Conservation (phyloP, 164 flowering plant species). For the Magnolia kwangsiensis region DNA sequence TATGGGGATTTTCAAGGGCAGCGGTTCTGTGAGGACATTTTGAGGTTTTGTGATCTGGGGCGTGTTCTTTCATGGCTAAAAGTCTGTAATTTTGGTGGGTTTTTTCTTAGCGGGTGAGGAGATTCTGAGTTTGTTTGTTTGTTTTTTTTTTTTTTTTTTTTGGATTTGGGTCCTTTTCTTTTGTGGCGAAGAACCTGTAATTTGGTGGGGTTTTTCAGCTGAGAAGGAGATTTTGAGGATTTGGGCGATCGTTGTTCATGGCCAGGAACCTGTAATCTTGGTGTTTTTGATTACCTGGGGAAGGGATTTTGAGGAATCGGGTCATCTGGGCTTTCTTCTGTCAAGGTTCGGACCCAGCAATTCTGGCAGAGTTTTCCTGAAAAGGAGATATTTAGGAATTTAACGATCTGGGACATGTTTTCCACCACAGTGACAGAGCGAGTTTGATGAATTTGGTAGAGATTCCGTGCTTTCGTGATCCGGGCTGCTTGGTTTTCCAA, state of each 20-base stretch:
- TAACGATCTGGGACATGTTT: not conserved
- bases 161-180: not conserved
- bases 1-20: not conserved
- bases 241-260: not conserved
- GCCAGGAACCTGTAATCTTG: not conserved
- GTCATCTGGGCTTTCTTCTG: not conserved
- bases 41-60: not conserved
- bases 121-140: constrained; percentile 1
- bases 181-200: not conserved
- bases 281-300: not conserved
- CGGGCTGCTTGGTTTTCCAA: not conserved
- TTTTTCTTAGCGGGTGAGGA: not conserved
- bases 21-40: not conserved
- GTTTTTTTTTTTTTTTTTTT: not conserved
- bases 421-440: not conserved
- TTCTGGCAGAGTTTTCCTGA: not conserved
- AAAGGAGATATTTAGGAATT: not conserved
- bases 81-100: constrained; percentile 3
- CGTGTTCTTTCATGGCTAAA: not conserved
- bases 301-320: not conserved
- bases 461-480: not conserved
- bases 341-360: not conserved
- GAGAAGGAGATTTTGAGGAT: not conserved
- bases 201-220: not conserved
- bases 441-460: not conserved